Conservation (phyloP, 805 yeast species). For the Novakomyces olei region DNA sequence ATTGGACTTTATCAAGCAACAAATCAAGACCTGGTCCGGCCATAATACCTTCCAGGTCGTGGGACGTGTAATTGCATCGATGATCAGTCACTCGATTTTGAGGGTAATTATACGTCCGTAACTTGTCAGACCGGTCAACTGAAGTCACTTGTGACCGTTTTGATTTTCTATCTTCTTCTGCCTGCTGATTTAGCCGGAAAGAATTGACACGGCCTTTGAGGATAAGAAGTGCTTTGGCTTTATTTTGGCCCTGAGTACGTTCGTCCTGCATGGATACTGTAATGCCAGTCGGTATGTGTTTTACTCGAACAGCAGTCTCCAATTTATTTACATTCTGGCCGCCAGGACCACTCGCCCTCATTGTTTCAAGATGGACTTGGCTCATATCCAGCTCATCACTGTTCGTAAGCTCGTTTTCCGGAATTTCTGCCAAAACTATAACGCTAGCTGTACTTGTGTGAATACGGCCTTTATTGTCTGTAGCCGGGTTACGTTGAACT, state of each 20-base stretch:
- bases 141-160: constrained; percentile 69
- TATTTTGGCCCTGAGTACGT: constrained; percentile 81
- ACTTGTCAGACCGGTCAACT: constrained; percentile 79
- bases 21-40: too few species aligned
- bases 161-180: constrained; percentile 38
- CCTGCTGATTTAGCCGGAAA: constrained; percentile 40
- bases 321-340: constrained; percentile 97
- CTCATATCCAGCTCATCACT: constrained; percentile 49
- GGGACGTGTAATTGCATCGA: constrained; percentile 58
- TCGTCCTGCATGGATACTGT: constrained; percentile 84
- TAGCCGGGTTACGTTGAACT: constrained; percentile 81
- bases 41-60: constrained; percentile 49
- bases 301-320: constrained; percentile 84
- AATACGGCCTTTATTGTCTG: constrained; percentile 81
- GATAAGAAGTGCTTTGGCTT: constrained; percentile 73
- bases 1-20: too few species aligned
- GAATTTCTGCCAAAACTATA: constrained; percentile 67
- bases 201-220: constrained; percentile 72
- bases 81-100: constrained; percentile 91
- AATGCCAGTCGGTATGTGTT: constrained; percentile 79
- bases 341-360: constrained; percentile 93
- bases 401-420: constrained; percentile 22
- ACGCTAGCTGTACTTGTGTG: constrained; percentile 96
- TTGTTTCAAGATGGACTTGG: constrained; percentile 83
- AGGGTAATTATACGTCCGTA: constrained; percentile 79